Conservation (phyloP, 805 yeast genomes). For the Yarrowia sp. region DNA sequence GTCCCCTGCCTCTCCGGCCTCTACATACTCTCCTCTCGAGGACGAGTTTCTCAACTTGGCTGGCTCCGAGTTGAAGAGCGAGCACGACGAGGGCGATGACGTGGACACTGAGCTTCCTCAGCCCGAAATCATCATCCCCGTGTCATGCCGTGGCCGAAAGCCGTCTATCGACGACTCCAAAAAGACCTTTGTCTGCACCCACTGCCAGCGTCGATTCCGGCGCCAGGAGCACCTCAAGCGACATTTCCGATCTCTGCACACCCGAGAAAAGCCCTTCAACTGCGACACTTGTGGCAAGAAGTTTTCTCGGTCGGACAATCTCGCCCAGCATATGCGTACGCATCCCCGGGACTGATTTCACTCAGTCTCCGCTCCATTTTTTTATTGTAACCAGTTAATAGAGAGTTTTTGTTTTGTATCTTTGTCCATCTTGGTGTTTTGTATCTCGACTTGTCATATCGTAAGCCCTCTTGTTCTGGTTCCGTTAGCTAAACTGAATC, state of each 20-base stretch:
- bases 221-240: conserved; percentile 77
- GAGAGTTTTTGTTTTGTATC: conserved; percentile 21
- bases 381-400: conserved; percentile 24
- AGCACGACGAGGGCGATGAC: not conserved
- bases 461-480: not conserved
- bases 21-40: conserved; percentile 20
- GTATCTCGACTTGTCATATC: no score
- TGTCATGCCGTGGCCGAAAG: conserved; percentile 52
- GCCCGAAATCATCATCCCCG: conserved; percentile 25
- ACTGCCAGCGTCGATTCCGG: conserved; percentile 63
- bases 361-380: conserved; percentile 14
- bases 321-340: conserved; percentile 39
- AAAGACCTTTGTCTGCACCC: conserved; percentile 62
- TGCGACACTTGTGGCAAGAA: conserved; percentile 38
- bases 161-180: conserved; percentile 52
- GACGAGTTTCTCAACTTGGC: conserved; percentile 27
- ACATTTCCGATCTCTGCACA: conserved; percentile 70
- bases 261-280: conserved; percentile 55
- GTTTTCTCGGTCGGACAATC: conserved; percentile 40
- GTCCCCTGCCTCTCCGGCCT: conserved; percentile 24
- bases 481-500: not conserved
- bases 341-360: conserved; percentile 31
- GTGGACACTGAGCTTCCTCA: conserved; percentile 12
- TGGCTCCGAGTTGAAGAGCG: conserved; percentile 8
- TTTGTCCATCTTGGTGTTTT: not conserved